A percentile compares a stretch with the other conserved stretches of the same genome.
Conservation (phyloP, 1,139 yeast species). For the Taphrina wiesneri region DNA sequence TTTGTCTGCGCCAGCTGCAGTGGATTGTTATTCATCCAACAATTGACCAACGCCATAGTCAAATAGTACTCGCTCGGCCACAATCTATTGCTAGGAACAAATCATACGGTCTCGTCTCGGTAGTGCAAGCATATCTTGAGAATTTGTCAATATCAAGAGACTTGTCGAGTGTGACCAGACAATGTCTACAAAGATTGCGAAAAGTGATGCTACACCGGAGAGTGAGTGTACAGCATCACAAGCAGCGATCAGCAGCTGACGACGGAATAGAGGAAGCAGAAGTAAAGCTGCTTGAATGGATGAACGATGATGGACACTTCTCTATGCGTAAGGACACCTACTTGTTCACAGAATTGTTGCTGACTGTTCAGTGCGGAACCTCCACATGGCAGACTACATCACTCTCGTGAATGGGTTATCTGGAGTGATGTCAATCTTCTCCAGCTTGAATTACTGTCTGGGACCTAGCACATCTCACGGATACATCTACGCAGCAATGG, state of each 20-base stretch:
- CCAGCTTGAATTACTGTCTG: slow-evolving; percentile 76
- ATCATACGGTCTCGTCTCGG: background rate
- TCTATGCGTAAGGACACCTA: too few species aligned
- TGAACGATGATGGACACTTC: slow-evolving; percentile 33
- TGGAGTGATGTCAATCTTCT: slow-evolving; percentile 86
- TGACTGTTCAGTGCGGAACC: slow-evolving; percentile 51
- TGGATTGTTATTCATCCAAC: background rate
- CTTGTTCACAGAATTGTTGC: too few species aligned
- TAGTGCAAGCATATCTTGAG: too few species aligned
- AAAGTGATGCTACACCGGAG: slow-evolving; percentile 3
- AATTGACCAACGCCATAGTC: too few species aligned
- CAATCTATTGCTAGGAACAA: background rate
- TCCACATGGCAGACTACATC: slow-evolving; percentile 94
- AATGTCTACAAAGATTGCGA: background rate
- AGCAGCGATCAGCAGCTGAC: background rate
- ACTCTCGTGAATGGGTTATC: slow-evolving; percentile 71
- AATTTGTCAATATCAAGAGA: too few species aligned
- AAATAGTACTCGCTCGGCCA: too few species aligned
- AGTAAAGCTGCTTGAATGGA: slow-evolving; percentile 35
- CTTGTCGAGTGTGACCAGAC: too few species aligned
- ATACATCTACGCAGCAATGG: slow-evolving; percentile 28
- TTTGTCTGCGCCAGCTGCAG: background rate
- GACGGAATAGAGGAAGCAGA: slow-evolving; percentile 30
- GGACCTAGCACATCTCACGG: slow-evolving; percentile 52
- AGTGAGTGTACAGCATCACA: background rate